phyloP scores from a whole-genome alignment of 2,329 filamentous ascomycete genomes.

The Xenoacremonium recifei region DNA sequence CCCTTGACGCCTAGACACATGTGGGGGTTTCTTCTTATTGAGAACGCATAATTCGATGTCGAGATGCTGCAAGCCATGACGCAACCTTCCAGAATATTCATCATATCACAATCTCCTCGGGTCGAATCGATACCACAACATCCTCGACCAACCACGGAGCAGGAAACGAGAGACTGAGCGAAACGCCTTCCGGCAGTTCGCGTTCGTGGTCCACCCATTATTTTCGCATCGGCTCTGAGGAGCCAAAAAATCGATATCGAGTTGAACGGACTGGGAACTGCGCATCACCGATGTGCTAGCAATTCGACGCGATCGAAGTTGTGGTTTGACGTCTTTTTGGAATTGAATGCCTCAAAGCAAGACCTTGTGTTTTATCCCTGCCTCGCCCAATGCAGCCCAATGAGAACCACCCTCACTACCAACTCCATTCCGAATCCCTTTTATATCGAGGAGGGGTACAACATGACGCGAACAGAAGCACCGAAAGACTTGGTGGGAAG shows the following conservation, averaged over 20 bases:
- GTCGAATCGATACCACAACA: too few relatives aligned
- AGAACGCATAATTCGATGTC: conserved; percentile 29
- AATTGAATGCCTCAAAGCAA: conserved; percentile 56
- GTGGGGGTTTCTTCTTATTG: conserved; percentile 12
- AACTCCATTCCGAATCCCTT: conserved; percentile 56
- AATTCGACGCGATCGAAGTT: conserved; percentile 26
- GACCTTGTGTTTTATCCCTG: conserved; percentile 53
- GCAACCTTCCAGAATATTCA: conserved; percentile 1
- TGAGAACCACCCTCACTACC: conserved; percentile 62
- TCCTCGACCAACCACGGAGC: too few relatives aligned
- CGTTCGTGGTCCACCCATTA: not conserved
- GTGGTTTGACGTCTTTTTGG: conserved; percentile 47
- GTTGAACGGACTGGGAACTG: conserved; percentile 17
- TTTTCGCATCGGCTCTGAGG: too few relatives aligned
- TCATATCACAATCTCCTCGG: conserved; percentile 29
- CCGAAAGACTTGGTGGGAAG: conserved; percentile 96
- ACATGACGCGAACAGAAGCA: conserved; percentile 93
- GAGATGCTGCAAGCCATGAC: not conserved
- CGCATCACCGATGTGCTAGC: conserved; percentile 24
- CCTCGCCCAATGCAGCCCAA: conserved; percentile 59
- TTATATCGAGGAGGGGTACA: conserved; percentile 98
- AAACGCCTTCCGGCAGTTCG: too few relatives aligned
- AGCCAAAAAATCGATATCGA: not conserved
- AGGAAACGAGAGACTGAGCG: too few relatives aligned
- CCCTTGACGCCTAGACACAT: conserved; percentile 1